phyloP scores from a whole-genome alignment of 2,329 filamentous ascomycete genomes.

The Nigrospora osmanthi region DNA sequence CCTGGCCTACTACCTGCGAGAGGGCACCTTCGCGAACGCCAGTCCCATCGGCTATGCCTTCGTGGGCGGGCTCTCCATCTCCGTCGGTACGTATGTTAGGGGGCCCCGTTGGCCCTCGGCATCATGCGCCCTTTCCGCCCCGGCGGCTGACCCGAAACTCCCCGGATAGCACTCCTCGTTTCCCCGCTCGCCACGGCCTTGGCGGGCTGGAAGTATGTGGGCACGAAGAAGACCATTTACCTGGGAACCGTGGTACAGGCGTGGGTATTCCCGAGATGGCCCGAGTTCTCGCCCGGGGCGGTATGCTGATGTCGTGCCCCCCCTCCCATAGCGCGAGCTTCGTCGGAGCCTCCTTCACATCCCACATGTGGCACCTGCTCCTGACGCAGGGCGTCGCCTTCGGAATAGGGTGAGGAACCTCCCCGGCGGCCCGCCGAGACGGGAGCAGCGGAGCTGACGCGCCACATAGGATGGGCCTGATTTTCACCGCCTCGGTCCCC shows the following conservation, averaged over 20 bases:
- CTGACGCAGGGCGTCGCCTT: slow-evolving; percentile 69
- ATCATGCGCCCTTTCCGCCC: neutral
- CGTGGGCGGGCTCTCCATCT: slow-evolving; percentile 64
- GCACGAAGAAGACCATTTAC: slow-evolving; percentile 56
- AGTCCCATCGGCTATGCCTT: slow-evolving; percentile 66
- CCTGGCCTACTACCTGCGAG: slow-evolving; percentile 47
- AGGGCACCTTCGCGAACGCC: slow-evolving; percentile 54
- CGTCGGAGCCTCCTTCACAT: slow-evolving; percentile 63
- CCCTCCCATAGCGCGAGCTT: slow-evolving; percentile 45
- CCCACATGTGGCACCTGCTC: slow-evolving; percentile 66
- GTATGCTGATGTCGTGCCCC: neutral
- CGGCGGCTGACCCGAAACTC: slow-evolving; percentile 8
- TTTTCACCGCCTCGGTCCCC: slow-evolving; percentile 62
- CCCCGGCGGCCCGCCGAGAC: neutral
- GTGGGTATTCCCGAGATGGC: slow-evolving; percentile 15
- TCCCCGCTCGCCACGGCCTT: slow-evolving; percentile 58
- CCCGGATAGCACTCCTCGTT: slow-evolving; percentile 49
- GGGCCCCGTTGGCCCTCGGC: neutral
- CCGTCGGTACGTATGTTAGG: slow-evolving; percentile 28
- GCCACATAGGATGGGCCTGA: slow-evolving; percentile 51
- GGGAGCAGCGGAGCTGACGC: no score
- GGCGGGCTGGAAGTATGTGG: slow-evolving; percentile 46
- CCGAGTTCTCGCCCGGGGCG: neutral
- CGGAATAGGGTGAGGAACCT: slow-evolving; percentile 48
- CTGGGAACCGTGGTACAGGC: slow-evolving; percentile 58